Base-by-base conservation (phyloP, 2,329 filamentous ascomycete genomes). In the Aspergillus ruber region DNA sequence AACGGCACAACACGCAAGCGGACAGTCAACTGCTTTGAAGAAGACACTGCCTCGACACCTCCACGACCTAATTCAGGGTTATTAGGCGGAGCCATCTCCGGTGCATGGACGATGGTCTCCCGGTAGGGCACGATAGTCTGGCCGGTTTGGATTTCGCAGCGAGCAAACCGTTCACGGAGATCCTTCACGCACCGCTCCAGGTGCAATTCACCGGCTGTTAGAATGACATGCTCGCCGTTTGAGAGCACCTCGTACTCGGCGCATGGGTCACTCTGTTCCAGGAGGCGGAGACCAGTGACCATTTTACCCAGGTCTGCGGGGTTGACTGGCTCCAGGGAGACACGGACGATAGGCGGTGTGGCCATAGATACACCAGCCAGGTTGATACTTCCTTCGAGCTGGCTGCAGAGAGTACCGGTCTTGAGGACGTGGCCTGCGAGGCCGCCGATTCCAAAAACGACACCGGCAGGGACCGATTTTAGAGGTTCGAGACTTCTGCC, bases 91-190 rank as follows among this genome's bases (percentile, higher is more conserved):
- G 90, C 84, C 93, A 98, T 98, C 68, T 98, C 93, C 33, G 90
- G 82, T 0, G 85, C 87, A 21, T 82, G 80, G 36, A 96, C 84
- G 49, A 95, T 95, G 0, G 89, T 93, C 71, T 98, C 93, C 48
- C 90, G 80, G 68, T 95, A 98, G 0, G 93, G 93, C 12, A 98
- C 93, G 51, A 98, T 97, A 1, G 93, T 88, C 39, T 88, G 88
- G 48, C 93, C 90, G 23, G 88, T 88, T 63, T 97, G 91, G 45
- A 98, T 90, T 56, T 97, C 91, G 63, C 94, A 97, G 54, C 83
- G 85, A 5, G 93, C 91, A 63, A 95, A 98, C 4, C 93, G 79
- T 64, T 98, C 93, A 52, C 89, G 81, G 21, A 98, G 75, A 72
- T 98, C 93, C 45, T 93, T 95, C 50, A 98, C 69, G 64, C 93